These are phyloP conservation scores for Camellia lanceoleosa DNA, from an alignment of 148 eudicot genomes.

Conservation along the genomic window DNA sequence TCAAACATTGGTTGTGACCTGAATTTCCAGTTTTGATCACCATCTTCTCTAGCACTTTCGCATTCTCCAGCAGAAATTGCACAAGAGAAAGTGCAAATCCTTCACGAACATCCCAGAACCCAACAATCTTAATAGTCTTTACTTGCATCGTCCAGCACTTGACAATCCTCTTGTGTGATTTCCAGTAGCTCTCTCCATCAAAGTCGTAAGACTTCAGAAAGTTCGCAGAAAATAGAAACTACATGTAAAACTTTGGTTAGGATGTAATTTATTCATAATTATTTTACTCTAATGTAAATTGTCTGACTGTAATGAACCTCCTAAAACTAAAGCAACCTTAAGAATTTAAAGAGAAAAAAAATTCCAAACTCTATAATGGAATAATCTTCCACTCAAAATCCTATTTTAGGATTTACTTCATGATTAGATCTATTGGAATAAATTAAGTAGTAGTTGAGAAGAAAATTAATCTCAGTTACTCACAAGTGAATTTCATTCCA, in stretches of 20 bases:
- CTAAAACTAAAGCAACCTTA: too few relatives aligned
- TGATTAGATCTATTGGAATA: neutral
- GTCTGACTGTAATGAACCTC: neutral
- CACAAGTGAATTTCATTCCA: neutral
- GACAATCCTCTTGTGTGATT: neutral
- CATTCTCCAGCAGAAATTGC: neutral
- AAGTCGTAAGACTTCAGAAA: neutral
- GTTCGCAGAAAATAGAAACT: neutral
- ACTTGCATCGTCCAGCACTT: neutral
- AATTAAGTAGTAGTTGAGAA: neutral
- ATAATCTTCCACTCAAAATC: too few relatives aligned
- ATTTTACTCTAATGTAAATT: neutral
- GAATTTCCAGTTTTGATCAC: neutral
- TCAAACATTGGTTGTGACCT: neutral
- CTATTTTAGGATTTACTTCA: neutral
- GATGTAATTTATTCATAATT: neutral
- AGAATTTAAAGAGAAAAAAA: too few relatives aligned
- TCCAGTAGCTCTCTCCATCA: neutral
- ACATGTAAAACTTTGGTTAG: neutral
- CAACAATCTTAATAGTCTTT: neutral
- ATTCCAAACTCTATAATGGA: too few relatives aligned
- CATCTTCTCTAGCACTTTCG: neutral
- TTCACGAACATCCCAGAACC: neutral
- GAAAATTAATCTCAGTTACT: neutral
- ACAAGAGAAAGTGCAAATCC: neutral